Base-by-base conservation (phyloP, 2,329 filamentous ascomycete genomes). In the Kalmusia sp. region DNA sequence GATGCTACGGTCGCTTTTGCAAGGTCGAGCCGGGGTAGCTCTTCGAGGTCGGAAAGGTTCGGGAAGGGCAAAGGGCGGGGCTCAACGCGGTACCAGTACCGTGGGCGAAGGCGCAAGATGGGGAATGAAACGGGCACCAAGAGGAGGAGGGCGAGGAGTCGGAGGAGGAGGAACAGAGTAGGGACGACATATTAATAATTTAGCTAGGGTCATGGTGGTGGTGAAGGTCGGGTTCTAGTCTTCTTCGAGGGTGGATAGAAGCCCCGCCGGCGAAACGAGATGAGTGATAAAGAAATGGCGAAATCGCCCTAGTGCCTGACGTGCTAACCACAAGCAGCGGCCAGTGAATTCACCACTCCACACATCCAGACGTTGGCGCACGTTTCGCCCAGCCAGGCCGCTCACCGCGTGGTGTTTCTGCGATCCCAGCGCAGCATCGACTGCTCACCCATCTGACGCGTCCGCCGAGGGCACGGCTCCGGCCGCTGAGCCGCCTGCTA, bases 211-310 rank as follows among this genome's bases (percentile, higher is more conserved):
- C 52, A 51, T 52, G 53, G 31, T 54, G 46, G 40, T 53, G 49
- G 52, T 50, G 22, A 48, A 49, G 28, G 39, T 34, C 41, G 37
- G 46, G 45, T 49, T 54, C 49, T 51, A 47, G 55, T 39, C 48
- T 57, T 11, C 44, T 56, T 54, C 50, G 38, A 55, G 51, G 39
- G 15, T 41, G 27, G 27, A 17, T 19, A 22, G 45, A 46, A 25
- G 45, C 30, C 43, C 53, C 48, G 37, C 12, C 40, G 39, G 37
- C 24, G 40, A 48, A 49, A 38, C 40, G 43, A 38, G 38, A 41
- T 25, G n/a, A 21, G 43, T 34, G 57, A 60, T 57, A 60, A 55
- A 56, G 58, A 47, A 58, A 58, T 46, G 58, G 55, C 55, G 49
- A 43, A 45, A 58, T 24, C 6, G 12, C 46, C 38, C 52, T 49